Evolutionary conservation across 1,139 yeast genomes (phyloP).

Genomic region (Blastobotrys aristatus): DNA sequence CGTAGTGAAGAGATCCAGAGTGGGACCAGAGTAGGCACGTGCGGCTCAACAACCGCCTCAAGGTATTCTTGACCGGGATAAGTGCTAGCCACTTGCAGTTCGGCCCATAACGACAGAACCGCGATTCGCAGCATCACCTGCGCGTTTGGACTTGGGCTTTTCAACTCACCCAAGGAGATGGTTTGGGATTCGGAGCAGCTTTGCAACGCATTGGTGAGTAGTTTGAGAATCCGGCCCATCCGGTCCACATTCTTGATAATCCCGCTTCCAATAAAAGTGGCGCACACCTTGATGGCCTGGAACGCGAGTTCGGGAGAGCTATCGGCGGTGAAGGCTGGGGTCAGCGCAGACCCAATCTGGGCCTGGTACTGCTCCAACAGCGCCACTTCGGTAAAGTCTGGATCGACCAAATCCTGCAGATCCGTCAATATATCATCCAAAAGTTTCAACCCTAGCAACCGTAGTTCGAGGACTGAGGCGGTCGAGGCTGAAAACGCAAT

Average conservation of each 20-base stretch:
- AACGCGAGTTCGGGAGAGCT: conserved; percentile 72
- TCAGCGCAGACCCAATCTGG: conserved; percentile 81
- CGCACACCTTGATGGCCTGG: conserved; percentile 72
- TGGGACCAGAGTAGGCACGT: conserved; percentile 58
- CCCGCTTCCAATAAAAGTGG: conserved; percentile 63
- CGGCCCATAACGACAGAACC: conserved; percentile 86
- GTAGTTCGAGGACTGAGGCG: conserved; percentile 56
- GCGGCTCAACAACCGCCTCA: conserved; percentile 49
- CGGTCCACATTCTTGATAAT: conserved; percentile 45
- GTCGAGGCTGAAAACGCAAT: conserved; percentile 85
- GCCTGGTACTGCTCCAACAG: conserved; percentile 91
- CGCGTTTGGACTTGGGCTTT: conserved; percentile 35
- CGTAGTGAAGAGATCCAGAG: conserved; percentile 74
- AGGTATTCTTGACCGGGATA: conserved; percentile 37
- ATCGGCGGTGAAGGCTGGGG: conserved; percentile 79
- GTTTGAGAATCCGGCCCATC: conserved; percentile 57
- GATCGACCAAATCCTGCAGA: conserved; percentile 55
- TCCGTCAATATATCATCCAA: conserved; percentile 54
- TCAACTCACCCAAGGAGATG: conserved; percentile 44
- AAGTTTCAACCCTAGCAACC: conserved; percentile 61
- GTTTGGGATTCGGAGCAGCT: conserved; percentile 38
- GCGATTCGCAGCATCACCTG: conserved; percentile 63
- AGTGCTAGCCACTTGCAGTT: conserved; percentile 49
- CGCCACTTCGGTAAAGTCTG: conserved; percentile 65
- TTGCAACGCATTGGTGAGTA: conserved; percentile 64